phyloP scores from a whole-genome alignment of 805 yeast genomes.

The Limtongia smithiae region DNA sequence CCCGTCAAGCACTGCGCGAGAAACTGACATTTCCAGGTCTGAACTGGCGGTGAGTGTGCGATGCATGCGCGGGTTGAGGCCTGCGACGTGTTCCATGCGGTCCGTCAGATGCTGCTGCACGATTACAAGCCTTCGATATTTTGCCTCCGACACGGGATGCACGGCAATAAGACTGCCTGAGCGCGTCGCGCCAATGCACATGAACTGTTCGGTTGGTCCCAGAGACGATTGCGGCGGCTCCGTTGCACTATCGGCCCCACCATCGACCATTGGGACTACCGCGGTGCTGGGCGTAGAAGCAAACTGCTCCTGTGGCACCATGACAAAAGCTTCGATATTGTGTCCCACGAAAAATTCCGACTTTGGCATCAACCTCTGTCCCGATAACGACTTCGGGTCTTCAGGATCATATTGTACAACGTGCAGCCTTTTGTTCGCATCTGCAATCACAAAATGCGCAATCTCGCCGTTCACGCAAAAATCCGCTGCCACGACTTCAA shows the following conservation, averaged over 20 bases:
- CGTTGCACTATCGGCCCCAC: background rate
- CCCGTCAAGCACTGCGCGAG: conserved; percentile 25
- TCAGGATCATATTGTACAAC: conserved; percentile 87
- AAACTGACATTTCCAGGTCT: conserved; percentile 10
- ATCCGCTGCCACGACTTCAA: conserved; percentile 70
- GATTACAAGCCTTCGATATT: conserved; percentile 76
- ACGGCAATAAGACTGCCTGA: conserved; percentile 80
- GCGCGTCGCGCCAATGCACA: conserved; percentile 62
- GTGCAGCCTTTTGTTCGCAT: conserved; percentile 62
- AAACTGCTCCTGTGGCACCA: conserved; percentile 34
- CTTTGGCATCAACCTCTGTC: conserved; percentile 66
- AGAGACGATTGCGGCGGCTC: background rate
- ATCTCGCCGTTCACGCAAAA: conserved; percentile 70
- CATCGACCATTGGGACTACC: background rate
- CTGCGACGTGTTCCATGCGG: conserved; percentile 66
- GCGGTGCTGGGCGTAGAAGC: background rate
- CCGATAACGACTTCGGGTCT: conserved; percentile 76
- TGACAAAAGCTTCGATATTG: conserved; percentile 34
- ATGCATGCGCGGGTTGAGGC: conserved; percentile 63
- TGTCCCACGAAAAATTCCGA: conserved; percentile 69
- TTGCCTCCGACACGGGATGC: conserved; percentile 67
- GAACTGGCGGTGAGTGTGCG: conserved; percentile 7
- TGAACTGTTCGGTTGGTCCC: conserved; percentile 37
- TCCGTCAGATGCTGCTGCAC: conserved; percentile 85
- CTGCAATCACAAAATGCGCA: conserved; percentile 63